phyloP scores from a whole-genome alignment of 306 rosid genomes.

The Gillenia trifoliata region DNA sequence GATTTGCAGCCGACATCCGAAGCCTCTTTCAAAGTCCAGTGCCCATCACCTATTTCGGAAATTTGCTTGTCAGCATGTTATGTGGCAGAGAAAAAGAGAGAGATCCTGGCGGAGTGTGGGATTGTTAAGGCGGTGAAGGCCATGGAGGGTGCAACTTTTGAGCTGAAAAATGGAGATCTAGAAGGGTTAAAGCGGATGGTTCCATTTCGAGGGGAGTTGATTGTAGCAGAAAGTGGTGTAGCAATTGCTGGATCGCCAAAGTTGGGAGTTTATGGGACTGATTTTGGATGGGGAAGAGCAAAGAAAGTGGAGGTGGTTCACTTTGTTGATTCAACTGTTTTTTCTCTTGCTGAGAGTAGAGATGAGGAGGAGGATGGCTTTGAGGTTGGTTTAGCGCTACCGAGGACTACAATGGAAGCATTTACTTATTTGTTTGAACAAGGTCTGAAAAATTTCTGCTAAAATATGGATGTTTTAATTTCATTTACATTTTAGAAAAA shows the following conservation, averaged over 20 bases:
- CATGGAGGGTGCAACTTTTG: neutral
- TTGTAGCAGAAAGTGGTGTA: neutral
- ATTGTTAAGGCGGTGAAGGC: constrained; percentile 5
- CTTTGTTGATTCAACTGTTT: neutral
- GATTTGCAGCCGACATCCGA: neutral
- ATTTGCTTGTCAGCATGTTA: neutral
- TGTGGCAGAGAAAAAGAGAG: neutral
- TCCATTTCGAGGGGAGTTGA: neutral
- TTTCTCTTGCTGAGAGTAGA: constrained; percentile 12
- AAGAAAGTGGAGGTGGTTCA: neutral
- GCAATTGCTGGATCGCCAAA: constrained; percentile 1
- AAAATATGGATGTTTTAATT: neutral
- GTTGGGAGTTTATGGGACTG: constrained; percentile 5
- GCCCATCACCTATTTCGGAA: constrained; percentile 15
- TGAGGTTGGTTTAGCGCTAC: neutral
- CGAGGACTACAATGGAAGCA: neutral
- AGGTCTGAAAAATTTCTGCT: neutral
- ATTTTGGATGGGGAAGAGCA: constrained; percentile 19
- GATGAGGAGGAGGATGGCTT: constrained; percentile 7
- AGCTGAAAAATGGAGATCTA: neutral
- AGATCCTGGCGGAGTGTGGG: constrained; percentile 1
- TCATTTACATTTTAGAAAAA: neutral
- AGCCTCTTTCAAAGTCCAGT: neutral
- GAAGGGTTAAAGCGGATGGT: neutral
- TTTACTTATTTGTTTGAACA: neutral